These are phyloP conservation scores for Chrysanthemum seticuspe DNA, from an alignment of 129 eudicot genomes.

Conservation along the genomic window DNA sequence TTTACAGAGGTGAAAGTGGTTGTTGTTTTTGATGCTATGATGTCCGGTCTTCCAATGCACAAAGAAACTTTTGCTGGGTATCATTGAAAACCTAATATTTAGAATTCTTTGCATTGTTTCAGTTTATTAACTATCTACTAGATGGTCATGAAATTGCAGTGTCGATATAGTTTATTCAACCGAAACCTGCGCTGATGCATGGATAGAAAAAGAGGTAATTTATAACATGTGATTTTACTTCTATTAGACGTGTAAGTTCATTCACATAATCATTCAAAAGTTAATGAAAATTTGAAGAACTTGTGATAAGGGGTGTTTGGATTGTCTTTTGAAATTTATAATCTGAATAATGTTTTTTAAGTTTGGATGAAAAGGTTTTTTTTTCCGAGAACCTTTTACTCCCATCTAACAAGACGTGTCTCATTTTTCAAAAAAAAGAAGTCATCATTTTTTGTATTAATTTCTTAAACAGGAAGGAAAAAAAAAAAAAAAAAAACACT, in stretches of 20 bases:
- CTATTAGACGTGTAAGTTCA: not conserved
- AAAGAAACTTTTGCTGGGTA: slow-evolving; percentile 85
- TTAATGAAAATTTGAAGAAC: not conserved
- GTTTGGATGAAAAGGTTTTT: too few species aligned
- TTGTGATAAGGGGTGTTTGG: not conserved
- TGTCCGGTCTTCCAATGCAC: slow-evolving; percentile 81
- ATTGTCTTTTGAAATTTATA: too few species aligned
- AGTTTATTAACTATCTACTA: slow-evolving; percentile 20
- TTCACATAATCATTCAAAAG: not conserved
- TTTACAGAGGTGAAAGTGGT: slow-evolving; percentile 90
- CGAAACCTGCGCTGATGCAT: slow-evolving; percentile 87
- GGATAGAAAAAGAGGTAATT: slow-evolving; percentile 95
- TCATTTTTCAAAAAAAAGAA: too few species aligned
- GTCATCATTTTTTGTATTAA: too few species aligned
- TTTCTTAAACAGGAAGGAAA: too few species aligned
- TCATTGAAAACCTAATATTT: slow-evolving; percentile 22
- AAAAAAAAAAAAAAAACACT: too few species aligned
- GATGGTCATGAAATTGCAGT: slow-evolving; percentile 50
- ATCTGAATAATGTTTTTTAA: too few species aligned
- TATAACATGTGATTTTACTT: slow-evolving; percentile 5
- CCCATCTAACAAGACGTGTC: too few species aligned
- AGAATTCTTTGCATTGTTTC: not conserved
- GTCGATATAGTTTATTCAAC: slow-evolving; percentile 75
- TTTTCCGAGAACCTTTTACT: too few species aligned
- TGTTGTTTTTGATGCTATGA: slow-evolving; percentile 91